Evolutionary conservation across 1,139 yeast species (phyloP).

Genomic region (Groenewaldozyma sp.): DNA sequence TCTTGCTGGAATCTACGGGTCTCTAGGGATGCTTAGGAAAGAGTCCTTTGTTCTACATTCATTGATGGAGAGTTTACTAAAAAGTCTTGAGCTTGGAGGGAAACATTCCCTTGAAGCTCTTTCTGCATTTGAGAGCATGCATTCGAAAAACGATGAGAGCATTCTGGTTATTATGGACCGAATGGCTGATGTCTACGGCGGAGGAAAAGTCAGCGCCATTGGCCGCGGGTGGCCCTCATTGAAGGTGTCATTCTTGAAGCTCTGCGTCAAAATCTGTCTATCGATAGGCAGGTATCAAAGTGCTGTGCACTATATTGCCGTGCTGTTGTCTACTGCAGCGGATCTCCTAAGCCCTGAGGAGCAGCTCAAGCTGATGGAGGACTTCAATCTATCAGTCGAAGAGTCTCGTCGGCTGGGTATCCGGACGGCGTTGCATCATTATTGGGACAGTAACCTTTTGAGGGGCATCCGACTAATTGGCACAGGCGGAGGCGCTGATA

Average conservation of each 20-base stretch:
- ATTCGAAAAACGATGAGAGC: conserved; percentile 10
- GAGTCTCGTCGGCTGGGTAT: conserved; percentile 23
- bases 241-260: conserved; percentile 47
- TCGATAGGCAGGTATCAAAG: conserved; percentile 40
- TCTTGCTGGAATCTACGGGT: conserved; percentile 56
- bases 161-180: conserved; percentile 23
- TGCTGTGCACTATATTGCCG: conserved; percentile 40
- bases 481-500: conserved; percentile 13
- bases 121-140: conserved; percentile 6
- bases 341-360: conserved; percentile 44
- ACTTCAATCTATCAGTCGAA: conserved; percentile 24
- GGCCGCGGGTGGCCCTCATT: conserved; percentile 47
- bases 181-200: conserved; percentile 25
- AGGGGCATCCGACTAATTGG: conserved; percentile 37
- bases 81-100: neutral
- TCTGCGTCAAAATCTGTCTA: conserved; percentile 49
- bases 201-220: conserved; percentile 22
- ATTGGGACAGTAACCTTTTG: conserved; percentile 67
- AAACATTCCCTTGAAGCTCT: neutral
- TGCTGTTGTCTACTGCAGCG: conserved; percentile 45
- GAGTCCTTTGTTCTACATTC: conserved; percentile 60
- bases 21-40: conserved; percentile 56
- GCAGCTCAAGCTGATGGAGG: conserved; percentile 32
- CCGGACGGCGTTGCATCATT: conserved; percentile 30
- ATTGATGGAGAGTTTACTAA: conserved; percentile 28